A percentile compares a stretch with the other conserved stretches of the same genome.
These are phyloP conservation scores for Fraxinus dipetala DNA, from an alignment of 305 asterid species.

Conservation along the genomic window DNA sequence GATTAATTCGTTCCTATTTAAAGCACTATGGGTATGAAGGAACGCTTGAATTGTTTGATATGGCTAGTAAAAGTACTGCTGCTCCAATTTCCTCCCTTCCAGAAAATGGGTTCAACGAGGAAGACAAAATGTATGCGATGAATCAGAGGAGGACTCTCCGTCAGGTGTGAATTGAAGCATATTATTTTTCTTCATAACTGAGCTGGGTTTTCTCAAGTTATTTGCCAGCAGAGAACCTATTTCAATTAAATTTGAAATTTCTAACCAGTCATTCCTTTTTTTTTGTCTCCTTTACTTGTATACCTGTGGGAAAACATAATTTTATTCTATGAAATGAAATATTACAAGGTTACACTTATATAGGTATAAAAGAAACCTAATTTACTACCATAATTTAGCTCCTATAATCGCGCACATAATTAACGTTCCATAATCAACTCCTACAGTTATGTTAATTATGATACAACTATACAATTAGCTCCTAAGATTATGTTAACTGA, in stretches of 20 bases:
- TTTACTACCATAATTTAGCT: background rate
- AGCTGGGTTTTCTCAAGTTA: background rate
- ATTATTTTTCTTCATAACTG: conserved; percentile 2
- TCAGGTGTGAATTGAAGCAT: conserved; percentile 55
- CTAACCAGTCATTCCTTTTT: background rate
- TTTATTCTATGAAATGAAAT: background rate
- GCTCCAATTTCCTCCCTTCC: conserved; percentile 61
- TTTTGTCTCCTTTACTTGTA: background rate
- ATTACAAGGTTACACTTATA: background rate
- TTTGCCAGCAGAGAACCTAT: background rate
- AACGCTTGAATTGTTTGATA: conserved; percentile 64
- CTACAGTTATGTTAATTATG: background rate
- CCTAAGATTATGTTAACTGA: background rate
- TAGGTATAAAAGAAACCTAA: background rate
- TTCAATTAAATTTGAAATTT: conserved; percentile 1
- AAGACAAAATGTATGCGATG: conserved; percentile 45
- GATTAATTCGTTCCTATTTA: conserved; percentile 80
- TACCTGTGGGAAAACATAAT: background rate
- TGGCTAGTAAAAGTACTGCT: conserved; percentile 61
- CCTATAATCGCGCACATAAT: background rate
- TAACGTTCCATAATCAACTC: background rate
- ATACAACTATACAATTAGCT: background rate
- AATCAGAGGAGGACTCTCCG: conserved; percentile 71
- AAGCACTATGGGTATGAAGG: conserved; percentile 93
- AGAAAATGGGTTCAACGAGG: conserved; percentile 55